Evolutionary conservation across 768 basidiomycete species (phyloP), one percentile per base, ranked within the genome.

Genomic region (Termitomyces sp.): DNA sequence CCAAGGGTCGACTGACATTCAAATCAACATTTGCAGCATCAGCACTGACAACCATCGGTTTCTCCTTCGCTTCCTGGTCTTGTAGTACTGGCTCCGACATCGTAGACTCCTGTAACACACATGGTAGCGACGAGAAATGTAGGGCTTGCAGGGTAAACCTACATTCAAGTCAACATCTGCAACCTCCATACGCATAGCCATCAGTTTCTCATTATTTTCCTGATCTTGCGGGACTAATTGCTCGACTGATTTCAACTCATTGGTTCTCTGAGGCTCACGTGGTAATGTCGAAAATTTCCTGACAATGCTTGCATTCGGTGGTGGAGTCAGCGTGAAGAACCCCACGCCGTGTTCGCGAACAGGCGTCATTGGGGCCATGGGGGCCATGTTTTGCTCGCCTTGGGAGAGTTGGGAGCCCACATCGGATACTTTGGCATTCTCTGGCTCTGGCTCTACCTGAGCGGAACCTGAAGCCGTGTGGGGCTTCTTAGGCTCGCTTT

Each of bases 291-390:
- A 39, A 18, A 55, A 37, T n/a, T 27, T 41, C 42, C n/a, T 57
- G 20, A 33, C 48, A 11, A 48, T 41, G 0, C 5, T 3, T 2
- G 62, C 47, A 56, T 54, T 60, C 34, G 39, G 47, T 12, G 59
- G 57, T 18, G 62, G 62, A 9, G 59, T 55, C 5, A n/a, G 48
- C 8, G 57, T 48, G 37, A 58, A 60, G 22, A 58, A 33, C 12
- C 58, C 59, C 24, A 56, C 44, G 6, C 59, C 59, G 11, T 60
- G 59, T 41, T 45, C 33, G 18, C 62, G 62, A 8, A 57, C 45
- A 18, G 55, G 56, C 16, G 52, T 42, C 39, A 51, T 42, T 7
- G 11, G 37, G 22, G 4, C 2, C 41, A 18, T 16, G 5, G 20
- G 18, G 2, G 31, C 0, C 15, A 34, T 51, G 37, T 7, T 27